These are phyloP conservation scores for Copromyces sp. DNA, from an alignment of 495 filamentous ascomycete genomes.

Conservation along the genomic window DNA sequence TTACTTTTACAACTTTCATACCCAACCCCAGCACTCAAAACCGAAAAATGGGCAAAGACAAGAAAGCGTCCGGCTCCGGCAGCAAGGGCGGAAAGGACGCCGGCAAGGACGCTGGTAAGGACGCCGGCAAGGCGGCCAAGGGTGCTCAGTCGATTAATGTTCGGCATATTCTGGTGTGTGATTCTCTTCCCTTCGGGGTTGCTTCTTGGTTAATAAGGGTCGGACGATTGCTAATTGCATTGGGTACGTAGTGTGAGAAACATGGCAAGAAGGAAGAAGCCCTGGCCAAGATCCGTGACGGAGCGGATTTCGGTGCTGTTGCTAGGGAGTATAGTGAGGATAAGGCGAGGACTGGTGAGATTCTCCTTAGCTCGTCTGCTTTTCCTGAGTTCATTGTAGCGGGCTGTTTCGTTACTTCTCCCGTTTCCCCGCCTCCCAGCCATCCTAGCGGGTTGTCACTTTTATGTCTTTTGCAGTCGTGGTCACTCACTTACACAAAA, in stretches of 20 bases:
- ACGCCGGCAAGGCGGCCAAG: constrained; percentile 45
- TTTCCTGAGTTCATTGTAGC: too few relatives aligned
- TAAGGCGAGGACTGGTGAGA: constrained; percentile 69
- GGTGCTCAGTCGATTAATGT: constrained; percentile 74
- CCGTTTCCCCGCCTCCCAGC: neutral
- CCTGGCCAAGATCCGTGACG: constrained; percentile 61
- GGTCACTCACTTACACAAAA: neutral
- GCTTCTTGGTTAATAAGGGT: neutral
- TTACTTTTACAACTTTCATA: too few relatives aligned
- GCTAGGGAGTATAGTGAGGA: constrained; percentile 80
- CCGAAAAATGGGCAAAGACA: constrained; percentile 16
- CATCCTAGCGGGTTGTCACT: neutral
- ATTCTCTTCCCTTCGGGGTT: neutral
- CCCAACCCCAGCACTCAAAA: too few relatives aligned
- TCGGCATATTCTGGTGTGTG: constrained; percentile 70
- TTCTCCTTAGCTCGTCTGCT: neutral
- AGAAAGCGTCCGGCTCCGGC: constrained; percentile 37
- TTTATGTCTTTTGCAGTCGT: too few relatives aligned
- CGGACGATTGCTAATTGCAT: too few relatives aligned
- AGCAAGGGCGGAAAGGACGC: constrained; percentile 37
- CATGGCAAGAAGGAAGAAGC: constrained; percentile 83
- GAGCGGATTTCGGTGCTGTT: constrained; percentile 81
- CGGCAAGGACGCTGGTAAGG: constrained; percentile 40
- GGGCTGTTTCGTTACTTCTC: too few relatives aligned
- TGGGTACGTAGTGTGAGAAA: constrained; percentile 57